Evolutionary conservation across 176 grass and related monocot species (phyloP).

Genomic region (Poa pratensis): DNA sequence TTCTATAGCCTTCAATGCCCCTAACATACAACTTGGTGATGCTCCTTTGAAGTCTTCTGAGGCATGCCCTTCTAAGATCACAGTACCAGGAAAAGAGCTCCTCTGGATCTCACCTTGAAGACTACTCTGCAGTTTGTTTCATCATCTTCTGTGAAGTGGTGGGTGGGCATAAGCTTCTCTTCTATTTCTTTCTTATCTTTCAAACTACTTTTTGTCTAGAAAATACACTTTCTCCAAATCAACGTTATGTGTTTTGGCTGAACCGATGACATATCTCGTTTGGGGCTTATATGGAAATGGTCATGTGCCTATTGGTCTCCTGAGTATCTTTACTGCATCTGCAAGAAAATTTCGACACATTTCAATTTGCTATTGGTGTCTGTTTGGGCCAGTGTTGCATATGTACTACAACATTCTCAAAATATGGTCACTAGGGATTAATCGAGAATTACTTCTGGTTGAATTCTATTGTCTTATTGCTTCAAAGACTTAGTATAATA

Average conservation of each 20-base stretch:
- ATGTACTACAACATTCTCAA: conserved; percentile 1
- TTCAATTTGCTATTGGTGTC: not conserved
- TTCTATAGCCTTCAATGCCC: conserved; percentile 24
- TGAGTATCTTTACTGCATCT: not conserved
- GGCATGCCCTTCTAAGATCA: conserved; percentile 59
- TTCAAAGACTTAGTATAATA: conserved; percentile 21
- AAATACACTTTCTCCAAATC: conserved; percentile 10
- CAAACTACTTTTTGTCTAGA: not conserved
- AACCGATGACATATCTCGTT: conserved; percentile 1
- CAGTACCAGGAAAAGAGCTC: conserved; percentile 68
- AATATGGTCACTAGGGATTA: not conserved
- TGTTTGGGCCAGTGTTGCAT: not conserved
- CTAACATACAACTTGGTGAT: conserved; percentile 48
- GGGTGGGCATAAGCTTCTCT: conserved; percentile 38
- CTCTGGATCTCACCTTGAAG: conserved; percentile 93
- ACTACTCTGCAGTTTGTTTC: conserved; percentile 74
- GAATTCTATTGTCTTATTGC: conserved; percentile 2
- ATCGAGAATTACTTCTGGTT: not conserved
- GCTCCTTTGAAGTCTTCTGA: conserved; percentile 42
- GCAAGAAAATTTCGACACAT: not conserved
- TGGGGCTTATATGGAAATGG: conserved; percentile 6
- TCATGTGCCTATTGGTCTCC: not conserved
- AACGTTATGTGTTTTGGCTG: not conserved
- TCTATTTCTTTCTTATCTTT: conserved; percentile 8
- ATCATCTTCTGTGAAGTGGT: conserved; percentile 94